phyloP scores from a whole-genome alignment of 805 yeast species.

The Hyphopichia homilentoma region DNA sequence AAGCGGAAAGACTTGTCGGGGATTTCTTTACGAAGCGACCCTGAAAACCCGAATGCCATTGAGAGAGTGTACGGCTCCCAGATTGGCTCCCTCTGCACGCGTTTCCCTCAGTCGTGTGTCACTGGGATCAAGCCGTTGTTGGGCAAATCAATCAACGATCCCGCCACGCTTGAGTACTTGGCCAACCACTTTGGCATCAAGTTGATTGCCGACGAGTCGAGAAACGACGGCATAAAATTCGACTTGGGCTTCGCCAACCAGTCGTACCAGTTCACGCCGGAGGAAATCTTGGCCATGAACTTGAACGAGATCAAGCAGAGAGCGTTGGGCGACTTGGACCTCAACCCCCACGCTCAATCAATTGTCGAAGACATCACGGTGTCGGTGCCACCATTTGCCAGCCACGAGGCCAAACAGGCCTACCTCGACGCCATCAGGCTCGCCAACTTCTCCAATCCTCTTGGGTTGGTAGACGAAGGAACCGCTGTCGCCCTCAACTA shows the following conservation, averaged over 20 bases:
- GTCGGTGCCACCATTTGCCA: slow-evolving; percentile 72
- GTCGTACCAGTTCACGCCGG: slow-evolving; percentile 44
- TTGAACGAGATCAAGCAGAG: slow-evolving; percentile 61
- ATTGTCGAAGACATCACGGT: slow-evolving; percentile 65
- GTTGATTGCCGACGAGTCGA: slow-evolving; percentile 34
- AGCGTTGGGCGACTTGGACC: slow-evolving; percentile 59
- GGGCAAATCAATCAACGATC: slow-evolving; percentile 56
- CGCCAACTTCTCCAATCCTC: slow-evolving; percentile 57
- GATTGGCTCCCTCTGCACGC: slow-evolving; percentile 63
- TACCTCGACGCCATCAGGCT: slow-evolving; percentile 67
- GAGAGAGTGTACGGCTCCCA: slow-evolving; percentile 78
- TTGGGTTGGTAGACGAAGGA: slow-evolving; percentile 82
- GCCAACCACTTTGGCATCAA: slow-evolving; percentile 59
- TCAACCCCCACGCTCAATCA: slow-evolving; percentile 45
- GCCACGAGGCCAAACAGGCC: slow-evolving; percentile 64
- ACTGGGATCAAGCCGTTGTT: slow-evolving; percentile 66
- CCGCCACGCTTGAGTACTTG: slow-evolving; percentile 44
- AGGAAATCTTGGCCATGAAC: slow-evolving; percentile 84
- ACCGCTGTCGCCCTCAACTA: slow-evolving; percentile 86
- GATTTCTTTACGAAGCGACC: slow-evolving; percentile 51
- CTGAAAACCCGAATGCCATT: slow-evolving; percentile 29
- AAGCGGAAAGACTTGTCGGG: slow-evolving; percentile 88
- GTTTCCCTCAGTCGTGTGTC: slow-evolving; percentile 70
- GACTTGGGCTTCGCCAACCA: slow-evolving; percentile 36
- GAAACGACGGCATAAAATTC: slow-evolving; percentile 53